Evolutionary conservation across 2,329 filamentous ascomycete genomes (phyloP).

Genomic region (Akanthomyces lecanii): DNA sequence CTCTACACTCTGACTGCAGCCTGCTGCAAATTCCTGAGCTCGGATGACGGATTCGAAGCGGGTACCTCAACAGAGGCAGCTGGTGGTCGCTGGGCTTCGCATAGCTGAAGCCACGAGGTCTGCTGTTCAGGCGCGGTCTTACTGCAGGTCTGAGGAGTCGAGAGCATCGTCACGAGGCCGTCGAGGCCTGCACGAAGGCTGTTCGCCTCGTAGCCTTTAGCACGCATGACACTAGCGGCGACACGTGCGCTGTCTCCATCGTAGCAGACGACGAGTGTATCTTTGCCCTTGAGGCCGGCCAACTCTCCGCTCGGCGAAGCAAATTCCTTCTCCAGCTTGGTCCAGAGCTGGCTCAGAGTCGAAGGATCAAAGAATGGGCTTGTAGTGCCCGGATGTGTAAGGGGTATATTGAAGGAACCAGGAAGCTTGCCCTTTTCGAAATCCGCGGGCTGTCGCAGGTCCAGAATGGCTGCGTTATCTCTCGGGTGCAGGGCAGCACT

Average conservation of each 20-base stretch:
- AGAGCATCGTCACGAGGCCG: constrained; percentile 9
- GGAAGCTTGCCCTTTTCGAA: constrained; percentile 41
- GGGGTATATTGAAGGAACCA: constrained; percentile 41
- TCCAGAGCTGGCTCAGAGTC: constrained; percentile 44
- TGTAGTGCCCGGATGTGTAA: constrained; percentile 31
- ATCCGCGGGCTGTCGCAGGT: constrained; percentile 40
- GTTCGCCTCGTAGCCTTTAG: constrained; percentile 44
- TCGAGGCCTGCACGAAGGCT: constrained; percentile 41
- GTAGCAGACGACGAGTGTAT: constrained; percentile 48
- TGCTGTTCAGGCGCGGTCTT: not conserved
- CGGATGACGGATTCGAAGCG: not conserved
- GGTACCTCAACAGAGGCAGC: not conserved
- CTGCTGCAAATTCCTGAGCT: constrained; percentile 4
- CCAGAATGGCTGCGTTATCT: constrained; percentile 36
- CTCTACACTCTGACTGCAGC: constrained; percentile 1
- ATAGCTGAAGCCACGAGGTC: constrained; percentile 10
- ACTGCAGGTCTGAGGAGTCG: not conserved
- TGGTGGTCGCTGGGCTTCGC: not conserved
- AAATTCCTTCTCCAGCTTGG: constrained; percentile 42
- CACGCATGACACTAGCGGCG: constrained; percentile 49
- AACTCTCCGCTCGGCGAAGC: constrained; percentile 23
- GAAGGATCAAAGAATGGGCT: constrained; percentile 45
- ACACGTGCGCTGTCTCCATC: constrained; percentile 51
- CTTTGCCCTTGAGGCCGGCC: constrained; percentile 27
- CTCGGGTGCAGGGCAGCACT: constrained; percentile 17